A percentile compares a stretch with the other conserved stretches of the same genome.
These are phyloP conservation scores for Termitomyces sp. DNA, from an alignment of 768 basidiomycete species.

Conservation along the genomic window DNA sequence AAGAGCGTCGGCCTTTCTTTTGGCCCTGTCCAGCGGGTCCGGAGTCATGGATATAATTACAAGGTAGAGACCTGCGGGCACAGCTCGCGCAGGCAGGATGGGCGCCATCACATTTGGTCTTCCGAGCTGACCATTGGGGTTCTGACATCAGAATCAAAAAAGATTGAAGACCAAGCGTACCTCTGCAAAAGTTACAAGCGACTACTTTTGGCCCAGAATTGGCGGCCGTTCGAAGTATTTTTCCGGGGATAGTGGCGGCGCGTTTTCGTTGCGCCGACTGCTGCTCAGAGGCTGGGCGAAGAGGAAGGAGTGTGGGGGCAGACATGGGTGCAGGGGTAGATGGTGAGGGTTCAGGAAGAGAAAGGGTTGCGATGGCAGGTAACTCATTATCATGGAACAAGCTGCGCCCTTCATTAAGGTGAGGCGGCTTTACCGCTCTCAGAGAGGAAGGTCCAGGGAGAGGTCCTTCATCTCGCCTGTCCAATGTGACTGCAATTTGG, in stretches of 20 bases:
- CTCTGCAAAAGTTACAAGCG: conserved; percentile 86
- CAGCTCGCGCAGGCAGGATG: conserved; percentile 83
- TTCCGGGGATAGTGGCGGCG: conserved; percentile 62
- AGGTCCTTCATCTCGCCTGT: conserved; percentile 43
- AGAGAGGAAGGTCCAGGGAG: conserved; percentile 34
- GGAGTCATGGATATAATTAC: conserved; percentile 76
- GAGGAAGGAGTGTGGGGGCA: conserved; percentile 56
- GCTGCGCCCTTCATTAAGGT: conserved; percentile 30
- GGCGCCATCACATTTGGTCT: conserved; percentile 86
- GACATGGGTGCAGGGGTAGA: conserved; percentile 54
- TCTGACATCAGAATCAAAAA: conserved; percentile 1
- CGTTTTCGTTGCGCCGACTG: conserved; percentile 67
- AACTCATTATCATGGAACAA: conserved; percentile 59
- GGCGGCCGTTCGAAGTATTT: conserved; percentile 49
- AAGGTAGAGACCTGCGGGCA: conserved; percentile 66
- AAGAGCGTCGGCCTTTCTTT: conserved; percentile 50
- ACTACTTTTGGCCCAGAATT: conserved; percentile 82
- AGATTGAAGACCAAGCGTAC: conserved; percentile 28
- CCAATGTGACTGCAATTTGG: conserved; percentile 33
- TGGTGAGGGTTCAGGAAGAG: conserved; percentile 52
- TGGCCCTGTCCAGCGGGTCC: conserved; percentile 26
- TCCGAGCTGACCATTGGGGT: conserved; percentile 57
- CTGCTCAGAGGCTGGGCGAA: conserved; percentile 62
- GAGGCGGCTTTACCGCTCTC: conserved; percentile 26
- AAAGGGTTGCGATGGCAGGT: conserved; percentile 68